Base-by-base conservation (phyloP, 78 protist genomes). In the Acrasis kona region DNA sequence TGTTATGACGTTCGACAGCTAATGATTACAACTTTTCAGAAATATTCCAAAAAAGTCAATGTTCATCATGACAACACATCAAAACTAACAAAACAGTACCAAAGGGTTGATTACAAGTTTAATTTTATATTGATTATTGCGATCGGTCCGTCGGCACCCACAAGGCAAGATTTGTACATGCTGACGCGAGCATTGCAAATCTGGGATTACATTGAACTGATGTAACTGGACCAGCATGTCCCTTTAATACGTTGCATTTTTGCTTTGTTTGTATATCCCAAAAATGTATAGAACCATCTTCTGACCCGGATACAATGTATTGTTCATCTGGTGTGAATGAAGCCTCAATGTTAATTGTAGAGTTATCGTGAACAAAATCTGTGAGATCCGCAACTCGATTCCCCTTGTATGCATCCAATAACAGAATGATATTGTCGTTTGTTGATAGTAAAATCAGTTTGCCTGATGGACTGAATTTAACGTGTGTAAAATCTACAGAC, bases 291-390 rank as follows among this genome's bases (percentile, higher is more conserved):
- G 85, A 41, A 2, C 89, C 89, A 37, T 87, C 91, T 32, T 72
- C 78, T 12, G 87, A 77, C 0, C 91, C 91, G 0, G 78, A 68
- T 36, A 87, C 39, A 29, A 87, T 84, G 31, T 73, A 87, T 35
- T 87, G 90, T 7, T 78, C 78, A 73, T 87, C 91, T 31, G 91
- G 91, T 34, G 86, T 83, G 40, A 80, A 87, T 5, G 88, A 74
- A 29, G 91, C 70, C 73, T 87, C 91, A 12, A 65, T 28, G 5
- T 50, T n/a, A n/a, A n/a, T 70, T 2, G 80, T 71, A 1, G 38
- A 34, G 37, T 76, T 30, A 37, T 85, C 80, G 67, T 86, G 75
- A 57, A 39, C 42, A 65, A 86, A 74, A 50, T 50, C 61, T 50
- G 61, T 50, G 19, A 50, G 19, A 19, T 50, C 61, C 19, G 19